phyloP scores from a whole-genome alignment of 2,329 filamentous ascomycete genomes.

The Annulohypoxylon truncatum region DNA sequence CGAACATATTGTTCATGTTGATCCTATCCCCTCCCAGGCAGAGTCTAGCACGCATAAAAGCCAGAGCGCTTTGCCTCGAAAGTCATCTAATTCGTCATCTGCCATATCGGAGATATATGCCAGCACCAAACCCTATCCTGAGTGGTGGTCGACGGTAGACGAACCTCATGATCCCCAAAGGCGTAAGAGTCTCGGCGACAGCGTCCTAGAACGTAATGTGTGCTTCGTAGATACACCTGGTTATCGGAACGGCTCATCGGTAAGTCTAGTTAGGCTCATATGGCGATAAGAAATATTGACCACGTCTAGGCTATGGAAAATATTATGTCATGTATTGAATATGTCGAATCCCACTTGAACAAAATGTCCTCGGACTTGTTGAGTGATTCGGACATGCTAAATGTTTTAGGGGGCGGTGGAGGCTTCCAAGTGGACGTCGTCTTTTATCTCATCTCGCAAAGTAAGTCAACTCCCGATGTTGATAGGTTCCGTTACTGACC shows the following conservation, averaged over 20 bases:
- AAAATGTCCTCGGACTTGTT: constrained; percentile 73
- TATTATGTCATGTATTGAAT: constrained; percentile 72
- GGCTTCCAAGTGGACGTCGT: constrained; percentile 87
- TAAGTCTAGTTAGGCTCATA: constrained; percentile 51
- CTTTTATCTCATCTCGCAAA: constrained; percentile 81
- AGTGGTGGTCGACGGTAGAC: constrained; percentile 88
- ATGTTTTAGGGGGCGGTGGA: constrained; percentile 82
- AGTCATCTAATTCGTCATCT: constrained; percentile 49
- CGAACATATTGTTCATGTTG: constrained; percentile 93
- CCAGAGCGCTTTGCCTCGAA: constrained; percentile 36
- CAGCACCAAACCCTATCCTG: constrained; percentile 85
- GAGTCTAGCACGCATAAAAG: constrained; percentile 34
- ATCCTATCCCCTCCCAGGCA: constrained; percentile 64
- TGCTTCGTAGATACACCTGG: constrained; percentile 91
- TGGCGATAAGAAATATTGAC: constrained; percentile 29
- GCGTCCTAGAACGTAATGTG: constrained; percentile 87
- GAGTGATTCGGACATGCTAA: constrained; percentile 78
- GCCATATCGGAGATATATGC: constrained; percentile 76
- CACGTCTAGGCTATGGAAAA: constrained; percentile 58
- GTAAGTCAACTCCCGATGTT: constrained; percentile 60
- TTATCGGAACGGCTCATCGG: constrained; percentile 64
- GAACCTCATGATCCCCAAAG: constrained; percentile 68
- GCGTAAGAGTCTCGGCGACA: constrained; percentile 78
- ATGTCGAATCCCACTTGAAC: constrained; percentile 77
- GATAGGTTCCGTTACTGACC: constrained; percentile 1